phyloP scores from a whole-genome alignment of 257 asterid genomes.

The Echites panduratus region DNA sequence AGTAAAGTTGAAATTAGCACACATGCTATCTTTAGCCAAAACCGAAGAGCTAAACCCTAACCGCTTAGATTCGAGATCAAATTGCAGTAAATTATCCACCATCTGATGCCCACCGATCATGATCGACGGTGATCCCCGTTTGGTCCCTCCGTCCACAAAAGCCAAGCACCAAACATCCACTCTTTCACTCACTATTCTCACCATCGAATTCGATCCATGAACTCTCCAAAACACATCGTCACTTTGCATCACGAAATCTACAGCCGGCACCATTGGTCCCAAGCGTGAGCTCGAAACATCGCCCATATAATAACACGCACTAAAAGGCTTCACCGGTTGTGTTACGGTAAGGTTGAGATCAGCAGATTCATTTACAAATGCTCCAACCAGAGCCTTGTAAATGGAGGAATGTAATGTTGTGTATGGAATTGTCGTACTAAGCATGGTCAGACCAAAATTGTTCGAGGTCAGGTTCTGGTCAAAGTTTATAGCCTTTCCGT shows the following conservation, averaged over 20 bases:
- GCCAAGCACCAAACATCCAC: constrained; percentile 61
- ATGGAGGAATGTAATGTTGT: constrained; percentile 40
- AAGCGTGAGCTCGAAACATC: constrained; percentile 26
- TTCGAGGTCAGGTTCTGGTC: no score
- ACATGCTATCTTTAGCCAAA: constrained; percentile 51
- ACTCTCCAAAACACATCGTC: constrained; percentile 52
- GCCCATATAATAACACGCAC: constrained; percentile 38
- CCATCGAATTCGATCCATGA: constrained; percentile 60
- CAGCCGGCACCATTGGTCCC: constrained; percentile 46
- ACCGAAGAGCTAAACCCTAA: constrained; percentile 57
- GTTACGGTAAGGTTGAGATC: constrained; percentile 42
- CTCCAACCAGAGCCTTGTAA: constrained; percentile 20
- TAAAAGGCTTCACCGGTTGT: constrained; percentile 40
- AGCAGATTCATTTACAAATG: constrained; percentile 44
- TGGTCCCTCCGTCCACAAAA: constrained; percentile 47
- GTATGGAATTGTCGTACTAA: constrained; percentile 48
- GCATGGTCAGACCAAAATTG: constrained; percentile 33
- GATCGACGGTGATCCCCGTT: constrained; percentile 16
- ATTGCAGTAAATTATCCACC: constrained; percentile 53
- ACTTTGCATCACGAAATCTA: constrained; percentile 43
- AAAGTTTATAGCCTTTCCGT: constrained; percentile 24
- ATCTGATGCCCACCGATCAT: constrained; percentile 65
- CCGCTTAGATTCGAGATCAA: constrained; percentile 39
- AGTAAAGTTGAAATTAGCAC: constrained; percentile 65
- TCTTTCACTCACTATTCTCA: constrained; percentile 29